These are phyloP conservation scores for Avena sativa DNA, from an alignment of 176 grass and related monocot species.

Conservation along the genomic window DNA sequence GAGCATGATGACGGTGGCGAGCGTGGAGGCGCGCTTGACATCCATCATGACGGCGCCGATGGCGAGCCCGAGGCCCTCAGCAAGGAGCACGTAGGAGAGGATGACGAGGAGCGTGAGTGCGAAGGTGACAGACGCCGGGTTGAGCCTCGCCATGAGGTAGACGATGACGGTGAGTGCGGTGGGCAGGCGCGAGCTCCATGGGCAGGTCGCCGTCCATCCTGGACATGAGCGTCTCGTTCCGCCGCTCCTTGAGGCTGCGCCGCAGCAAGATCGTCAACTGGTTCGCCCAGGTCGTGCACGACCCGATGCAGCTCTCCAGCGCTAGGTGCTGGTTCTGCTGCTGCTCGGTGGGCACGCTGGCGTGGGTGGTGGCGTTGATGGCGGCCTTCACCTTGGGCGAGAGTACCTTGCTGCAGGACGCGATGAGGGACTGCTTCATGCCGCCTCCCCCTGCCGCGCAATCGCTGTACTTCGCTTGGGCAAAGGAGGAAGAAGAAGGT, in stretches of 20 bases:
- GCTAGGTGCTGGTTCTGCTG: background rate
- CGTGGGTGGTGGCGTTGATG: slow-evolving; percentile 31
- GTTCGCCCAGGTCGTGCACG: slow-evolving; percentile 57
- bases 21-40: slow-evolving; percentile 83
- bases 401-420: slow-evolving; percentile 69
- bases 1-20: slow-evolving; percentile 80
- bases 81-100: slow-evolving; percentile 77
- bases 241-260: slow-evolving; percentile 90
- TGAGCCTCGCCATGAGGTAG: slow-evolving; percentile 91
- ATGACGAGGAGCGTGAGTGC: slow-evolving; percentile 69
- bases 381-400: slow-evolving; percentile 67
- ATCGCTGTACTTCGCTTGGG: slow-evolving; percentile 63
- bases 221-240: slow-evolving; percentile 88
- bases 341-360: background rate
- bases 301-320: slow-evolving; percentile 39
- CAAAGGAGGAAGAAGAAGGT: slow-evolving; percentile 15
- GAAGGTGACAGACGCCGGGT: slow-evolving; percentile 61
- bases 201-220: slow-evolving; percentile 88
- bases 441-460: slow-evolving; percentile 47
- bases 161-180: slow-evolving; percentile 66
- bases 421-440: slow-evolving; percentile 70
- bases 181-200: slow-evolving; percentile 88
- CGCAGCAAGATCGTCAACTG: slow-evolving; percentile 86
- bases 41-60: slow-evolving; percentile 89
- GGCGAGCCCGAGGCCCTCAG: slow-evolving; percentile 78